Evolutionary conservation across 768 basidiomycete genomes (phyloP).

Genomic region (Tubosaeta sp.): DNA sequence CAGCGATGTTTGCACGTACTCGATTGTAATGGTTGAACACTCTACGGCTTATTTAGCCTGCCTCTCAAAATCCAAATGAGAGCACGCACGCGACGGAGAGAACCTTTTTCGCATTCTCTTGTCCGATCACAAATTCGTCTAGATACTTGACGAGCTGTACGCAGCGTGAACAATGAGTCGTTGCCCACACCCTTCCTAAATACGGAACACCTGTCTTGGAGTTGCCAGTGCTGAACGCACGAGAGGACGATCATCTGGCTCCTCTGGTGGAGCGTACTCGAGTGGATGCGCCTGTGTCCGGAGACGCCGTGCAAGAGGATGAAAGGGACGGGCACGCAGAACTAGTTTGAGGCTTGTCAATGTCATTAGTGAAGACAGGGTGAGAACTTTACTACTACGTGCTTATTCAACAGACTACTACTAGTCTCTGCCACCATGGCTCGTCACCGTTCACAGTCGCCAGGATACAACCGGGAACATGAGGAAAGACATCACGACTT

Average conservation of each 20-base stretch:
- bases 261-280: slow-evolving; percentile 35
- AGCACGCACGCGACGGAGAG: slow-evolving; percentile 85
- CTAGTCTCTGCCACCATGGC: slow-evolving; percentile 33
- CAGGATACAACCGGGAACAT: slow-evolving; percentile 21
- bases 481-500: slow-evolving; percentile 33
- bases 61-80: background rate
- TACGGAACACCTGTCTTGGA: slow-evolving; percentile 42
- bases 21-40: slow-evolving; percentile 96
- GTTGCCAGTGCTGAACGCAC: slow-evolving; percentile 52
- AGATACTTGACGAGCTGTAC: slow-evolving; percentile 82
- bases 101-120: slow-evolving; percentile 89
- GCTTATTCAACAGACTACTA: background rate
- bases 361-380: slow-evolving; percentile 13
- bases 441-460: slow-evolving; percentile 47
- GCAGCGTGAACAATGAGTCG: slow-evolving; percentile 9
- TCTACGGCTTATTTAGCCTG: slow-evolving; percentile 35
- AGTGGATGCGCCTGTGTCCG: slow-evolving; percentile 56
- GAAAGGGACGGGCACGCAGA: slow-evolving; percentile 28
- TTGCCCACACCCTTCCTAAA: background rate
- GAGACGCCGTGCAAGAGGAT: slow-evolving; percentile 33
- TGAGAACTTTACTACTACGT: background rate
- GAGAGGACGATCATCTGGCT: slow-evolving; percentile 30
- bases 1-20: slow-evolving; percentile 64
- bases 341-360: slow-evolving; percentile 15
- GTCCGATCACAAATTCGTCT: slow-evolving; percentile 87